phyloP scores from a whole-genome alignment of 2,329 filamentous ascomycete genomes.

The Didymella keratinophila region DNA sequence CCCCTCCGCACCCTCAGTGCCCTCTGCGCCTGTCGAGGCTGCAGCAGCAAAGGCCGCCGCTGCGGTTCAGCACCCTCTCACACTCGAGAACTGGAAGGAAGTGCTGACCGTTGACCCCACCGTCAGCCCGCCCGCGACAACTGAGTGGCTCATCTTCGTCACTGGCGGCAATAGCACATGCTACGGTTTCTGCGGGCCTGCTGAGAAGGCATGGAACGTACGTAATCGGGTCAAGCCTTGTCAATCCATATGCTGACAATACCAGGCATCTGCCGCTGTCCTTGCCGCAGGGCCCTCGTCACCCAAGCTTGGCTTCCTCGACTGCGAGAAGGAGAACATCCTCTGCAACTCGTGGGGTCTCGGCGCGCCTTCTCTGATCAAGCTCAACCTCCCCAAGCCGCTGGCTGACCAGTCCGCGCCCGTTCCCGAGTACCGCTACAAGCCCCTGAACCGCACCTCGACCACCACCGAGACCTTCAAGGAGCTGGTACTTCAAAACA shows the following conservation, averaged over 20 bases:
- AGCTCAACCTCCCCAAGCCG: conserved; percentile 67
- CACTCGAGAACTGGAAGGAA: conserved; percentile 74
- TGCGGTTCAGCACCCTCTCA: conserved; percentile 65
- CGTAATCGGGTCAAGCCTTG: conserved; percentile 18
- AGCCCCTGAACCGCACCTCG: conserved; percentile 73
- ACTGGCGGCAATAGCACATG: conserved; percentile 82
- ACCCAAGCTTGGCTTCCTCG: conserved; percentile 72
- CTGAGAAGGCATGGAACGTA: conserved; percentile 68
- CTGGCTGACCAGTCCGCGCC: conserved; percentile 70
- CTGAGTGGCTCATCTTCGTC: conserved; percentile 79
- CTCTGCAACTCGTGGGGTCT: conserved; percentile 79
- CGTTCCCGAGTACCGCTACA: conserved; percentile 69
- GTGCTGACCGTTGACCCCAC: conserved; percentile 68
- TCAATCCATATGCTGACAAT: neutral
- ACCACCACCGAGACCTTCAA: conserved; percentile 70
- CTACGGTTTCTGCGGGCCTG: conserved; percentile 70
- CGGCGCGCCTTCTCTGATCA: conserved; percentile 69
- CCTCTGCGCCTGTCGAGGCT: conserved; percentile 52
- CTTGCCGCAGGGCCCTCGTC: conserved; percentile 67
- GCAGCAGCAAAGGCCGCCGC: conserved; percentile 61
- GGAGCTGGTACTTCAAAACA: conserved; percentile 66
- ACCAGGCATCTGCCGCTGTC: conserved; percentile 67
- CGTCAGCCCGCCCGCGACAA: conserved; percentile 65
- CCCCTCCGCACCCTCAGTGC: conserved; percentile 40
- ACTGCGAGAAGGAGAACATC: conserved; percentile 77